Conservation (phyloP, 805 yeast genomes). For the Sungouiella blattae region DNA sequence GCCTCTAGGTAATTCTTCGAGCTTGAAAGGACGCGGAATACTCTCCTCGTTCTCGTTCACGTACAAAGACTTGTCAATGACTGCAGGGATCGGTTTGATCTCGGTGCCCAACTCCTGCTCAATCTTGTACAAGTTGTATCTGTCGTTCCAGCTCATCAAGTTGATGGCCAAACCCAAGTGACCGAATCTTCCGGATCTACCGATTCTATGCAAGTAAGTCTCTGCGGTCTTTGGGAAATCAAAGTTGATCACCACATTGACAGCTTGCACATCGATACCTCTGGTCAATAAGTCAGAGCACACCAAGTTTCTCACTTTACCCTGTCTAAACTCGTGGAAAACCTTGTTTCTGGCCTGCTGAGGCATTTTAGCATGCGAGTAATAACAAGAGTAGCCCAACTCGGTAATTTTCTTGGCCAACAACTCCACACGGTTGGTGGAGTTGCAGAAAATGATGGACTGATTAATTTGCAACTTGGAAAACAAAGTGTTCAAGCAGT, state of each 20-base stretch:
- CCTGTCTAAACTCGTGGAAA: slow-evolving; percentile 97
- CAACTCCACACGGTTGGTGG: slow-evolving; percentile 93
- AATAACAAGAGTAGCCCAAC: slow-evolving; percentile 92
- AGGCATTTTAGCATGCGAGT: slow-evolving; percentile 96
- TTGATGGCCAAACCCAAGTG: slow-evolving; percentile 97
- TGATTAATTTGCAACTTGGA: slow-evolving; percentile 94
- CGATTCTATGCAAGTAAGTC: slow-evolving; percentile 95
- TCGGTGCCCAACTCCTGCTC: slow-evolving; percentile 98
- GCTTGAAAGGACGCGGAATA: slow-evolving; percentile 87
- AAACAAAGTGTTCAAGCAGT: slow-evolving; percentile 91
- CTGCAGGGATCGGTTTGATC: slow-evolving; percentile 94
- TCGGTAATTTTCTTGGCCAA: slow-evolving; percentile 95
- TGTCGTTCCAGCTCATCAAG: slow-evolving; percentile 93
- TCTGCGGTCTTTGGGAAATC: slow-evolving; percentile 98
- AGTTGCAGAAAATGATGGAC: slow-evolving; percentile 94
- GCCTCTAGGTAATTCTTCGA: slow-evolving; percentile 54
- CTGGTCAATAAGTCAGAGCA: slow-evolving; percentile 97
- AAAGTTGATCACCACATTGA: slow-evolving; percentile 94
- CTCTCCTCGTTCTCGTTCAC: slow-evolving; percentile 75
- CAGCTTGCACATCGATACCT: slow-evolving; percentile 99
- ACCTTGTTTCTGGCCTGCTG: slow-evolving; percentile 96
- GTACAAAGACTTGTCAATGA: slow-evolving; percentile 82
- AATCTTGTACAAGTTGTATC: slow-evolving; percentile 87
- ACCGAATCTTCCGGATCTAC: slow-evolving; percentile 98
- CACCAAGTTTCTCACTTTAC: slow-evolving; percentile 93